Evolutionary conservation across 129 eudicot genomes (phyloP).

Genomic region (Saussurea involucrata): DNA sequence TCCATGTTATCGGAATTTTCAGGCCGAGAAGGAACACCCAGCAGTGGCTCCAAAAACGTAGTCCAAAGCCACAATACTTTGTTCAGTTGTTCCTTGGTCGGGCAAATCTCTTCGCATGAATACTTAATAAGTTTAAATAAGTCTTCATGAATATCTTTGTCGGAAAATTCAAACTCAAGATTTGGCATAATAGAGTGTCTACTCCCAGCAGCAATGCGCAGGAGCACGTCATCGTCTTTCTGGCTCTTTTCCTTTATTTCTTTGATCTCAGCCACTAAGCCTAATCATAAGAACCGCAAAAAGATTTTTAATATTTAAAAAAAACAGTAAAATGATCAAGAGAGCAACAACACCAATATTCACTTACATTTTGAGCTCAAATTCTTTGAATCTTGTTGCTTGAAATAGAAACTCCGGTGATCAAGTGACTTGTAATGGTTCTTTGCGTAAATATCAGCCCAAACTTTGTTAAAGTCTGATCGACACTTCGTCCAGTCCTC

Average conservation of each 20-base stretch:
- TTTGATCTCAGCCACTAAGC: constrained; percentile 77
- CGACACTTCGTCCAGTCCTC: constrained; percentile 96
- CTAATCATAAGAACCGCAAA: constrained; percentile 40
- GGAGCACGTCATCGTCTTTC: constrained; percentile 72
- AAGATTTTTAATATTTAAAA: not conserved
- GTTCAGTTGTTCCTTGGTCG: constrained; percentile 75
- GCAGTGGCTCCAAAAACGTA: constrained; percentile 84
- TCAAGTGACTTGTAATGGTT: constrained; percentile 97
- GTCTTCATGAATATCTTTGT: constrained; percentile 80
- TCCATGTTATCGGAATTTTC: constrained; percentile 37
- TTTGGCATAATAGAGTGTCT: constrained; percentile 61
- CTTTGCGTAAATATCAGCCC: constrained; percentile 95
- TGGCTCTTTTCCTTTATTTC: constrained; percentile 78
- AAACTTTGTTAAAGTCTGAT: constrained; percentile 88
- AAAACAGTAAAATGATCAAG: not conserved
- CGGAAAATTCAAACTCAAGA: constrained; percentile 62
- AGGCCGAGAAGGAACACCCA: constrained; percentile 55
- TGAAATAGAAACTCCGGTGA: constrained; percentile 98
- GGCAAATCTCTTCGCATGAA: constrained; percentile 83
- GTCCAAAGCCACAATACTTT: constrained; percentile 85
- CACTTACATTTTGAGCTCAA: constrained; percentile 82
- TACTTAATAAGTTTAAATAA: constrained; percentile 63
- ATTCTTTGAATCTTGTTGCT: constrained; percentile 99
- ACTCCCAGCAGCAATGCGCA: constrained; percentile 78
- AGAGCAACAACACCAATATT: not conserved